phyloP scores from a whole-genome alignment of 139 green algal species.

The Tetradesmus lagerheimii region DNA sequence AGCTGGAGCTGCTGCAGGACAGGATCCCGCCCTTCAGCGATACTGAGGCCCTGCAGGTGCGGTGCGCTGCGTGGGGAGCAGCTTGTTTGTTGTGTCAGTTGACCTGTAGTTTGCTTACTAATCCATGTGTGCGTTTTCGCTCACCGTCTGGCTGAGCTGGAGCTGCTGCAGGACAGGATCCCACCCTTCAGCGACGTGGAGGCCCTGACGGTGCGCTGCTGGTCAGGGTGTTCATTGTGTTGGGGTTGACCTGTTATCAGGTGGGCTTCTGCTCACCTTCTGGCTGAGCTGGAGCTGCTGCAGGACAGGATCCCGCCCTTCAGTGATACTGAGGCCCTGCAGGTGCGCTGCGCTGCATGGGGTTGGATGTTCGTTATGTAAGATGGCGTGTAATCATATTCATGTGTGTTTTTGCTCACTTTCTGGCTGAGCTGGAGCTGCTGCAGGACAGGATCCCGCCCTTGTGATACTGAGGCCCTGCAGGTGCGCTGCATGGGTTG shows the following conservation, averaged over 20 bases:
- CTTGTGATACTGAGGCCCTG: conserved; percentile 72
- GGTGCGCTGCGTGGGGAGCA: neutral
- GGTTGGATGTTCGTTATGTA: no score
- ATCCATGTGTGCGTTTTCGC: neutral
- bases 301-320: conserved; percentile 51
- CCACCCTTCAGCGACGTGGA: conserved; percentile 78
- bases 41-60: neutral
- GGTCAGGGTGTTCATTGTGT: no score
- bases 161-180: conserved; percentile 86
- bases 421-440: conserved; percentile 73
- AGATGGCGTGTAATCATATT: no score
- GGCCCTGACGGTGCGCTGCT: conserved; percentile 47
- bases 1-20: conserved; percentile 82
- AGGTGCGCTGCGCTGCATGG: neutral
- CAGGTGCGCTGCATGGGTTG: neutral
- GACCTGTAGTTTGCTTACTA: no score
- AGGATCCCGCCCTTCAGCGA: neutral
- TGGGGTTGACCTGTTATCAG: no score
- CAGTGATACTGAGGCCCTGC: neutral
- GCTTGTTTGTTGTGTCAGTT: no score
- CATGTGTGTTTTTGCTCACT: neutral
- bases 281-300: conserved; percentile 82
- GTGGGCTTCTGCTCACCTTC: neutral
- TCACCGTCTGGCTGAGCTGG: conserved; percentile 67
- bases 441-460: conserved; percentile 89